Base-by-base conservation (phyloP, 768 basidiomycete genomes). In the Pleurotus djamor region DNA sequence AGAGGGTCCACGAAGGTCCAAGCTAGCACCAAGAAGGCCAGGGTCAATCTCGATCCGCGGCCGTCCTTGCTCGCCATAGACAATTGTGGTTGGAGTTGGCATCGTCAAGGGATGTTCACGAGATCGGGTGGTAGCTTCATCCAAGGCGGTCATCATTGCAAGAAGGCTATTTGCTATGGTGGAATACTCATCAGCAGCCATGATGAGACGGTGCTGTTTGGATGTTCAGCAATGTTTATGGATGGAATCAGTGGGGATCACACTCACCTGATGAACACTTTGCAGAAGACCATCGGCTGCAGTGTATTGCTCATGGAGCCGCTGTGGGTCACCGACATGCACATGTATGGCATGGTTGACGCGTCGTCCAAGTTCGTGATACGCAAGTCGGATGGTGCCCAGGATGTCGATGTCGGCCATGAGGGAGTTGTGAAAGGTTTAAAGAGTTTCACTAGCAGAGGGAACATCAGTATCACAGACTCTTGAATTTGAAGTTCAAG, bases 41-140 rank as follows among this genome's bases (percentile, higher is more conserved):
- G 56, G 61, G 50, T 71, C 60, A 16, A 72, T 70, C 12, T 69
- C 61, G 3, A 69, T 61, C 2, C 62, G 58, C 13, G 71, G 71
- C 1, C 69, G 64, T 4, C 71, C 68, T 1, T 47, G 63, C 3
- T 44, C 49, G 5, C 68, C 64, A 8, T 65, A 66, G 55, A 13
- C 36, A 13, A 50, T 37, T 4, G 13, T 16, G 10, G 50, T 47
- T 2, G 62, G 6, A 1, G 59, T 49, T 17, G 17, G 58, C 41
- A 58, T 51, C 4, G n/a, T 12, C 34, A 57, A 38, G 36, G 64
- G 56, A 10, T 43, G 21, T 36, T 66, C 65, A 10, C 33, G 41
- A 8, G 64, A 65, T 13, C 49, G 58, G 3, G 47, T 13, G 1
- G 16, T 35, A 5, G 65, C 64, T 6, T 34, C 52, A 16, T 55